A percentile compares a stretch with the other conserved stretches of the same genome.
phyloP scores from a whole-genome alignment of 108 stramenopile species.

The Nitzschia inconspicua region DNA sequence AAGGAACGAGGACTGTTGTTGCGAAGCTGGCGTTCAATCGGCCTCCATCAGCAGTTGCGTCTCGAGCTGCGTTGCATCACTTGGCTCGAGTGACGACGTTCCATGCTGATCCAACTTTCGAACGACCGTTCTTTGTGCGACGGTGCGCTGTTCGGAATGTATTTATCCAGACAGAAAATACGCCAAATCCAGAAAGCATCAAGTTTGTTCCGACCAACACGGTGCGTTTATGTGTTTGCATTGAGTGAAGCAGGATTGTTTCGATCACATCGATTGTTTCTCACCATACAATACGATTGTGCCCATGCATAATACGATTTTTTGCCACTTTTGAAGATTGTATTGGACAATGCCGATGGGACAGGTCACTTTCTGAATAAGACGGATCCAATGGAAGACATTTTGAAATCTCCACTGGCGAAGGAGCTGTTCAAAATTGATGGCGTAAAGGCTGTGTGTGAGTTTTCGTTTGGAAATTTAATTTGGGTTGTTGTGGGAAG shows the following conservation, averaged over 20 bases:
- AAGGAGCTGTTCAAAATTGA: conserved; percentile 80
- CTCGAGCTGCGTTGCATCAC: too few species aligned
- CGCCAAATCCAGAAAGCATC: conserved; percentile 96
- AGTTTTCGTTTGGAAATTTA: too few species aligned
- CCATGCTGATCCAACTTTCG: too few species aligned
- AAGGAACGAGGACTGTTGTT: too few species aligned
- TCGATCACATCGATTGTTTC: background rate
- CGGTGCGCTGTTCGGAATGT: conserved; percentile 71
- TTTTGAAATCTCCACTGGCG: conserved; percentile 85
- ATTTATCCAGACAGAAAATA: conserved; percentile 95
- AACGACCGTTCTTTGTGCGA: too few species aligned
- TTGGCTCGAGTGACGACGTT: too few species aligned
- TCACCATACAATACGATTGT: background rate
- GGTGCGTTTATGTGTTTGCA: conserved; percentile 27
- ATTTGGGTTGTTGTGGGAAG: too few species aligned
- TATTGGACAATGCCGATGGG: conserved; percentile 25
- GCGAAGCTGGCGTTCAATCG: too few species aligned
- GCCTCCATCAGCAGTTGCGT: too few species aligned
- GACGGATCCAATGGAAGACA: conserved; percentile 59
- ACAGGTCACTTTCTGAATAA: conserved; percentile 50
- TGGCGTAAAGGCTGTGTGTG: conserved; percentile 88
- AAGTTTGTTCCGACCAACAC: conserved; percentile 91
- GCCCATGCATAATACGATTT: too few species aligned
- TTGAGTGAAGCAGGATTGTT: conserved; percentile 20
- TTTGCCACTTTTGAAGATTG: too few species aligned